Base-by-base conservation (phyloP, 148 eudicot genomes). In the Camellia granthamiana region DNA sequence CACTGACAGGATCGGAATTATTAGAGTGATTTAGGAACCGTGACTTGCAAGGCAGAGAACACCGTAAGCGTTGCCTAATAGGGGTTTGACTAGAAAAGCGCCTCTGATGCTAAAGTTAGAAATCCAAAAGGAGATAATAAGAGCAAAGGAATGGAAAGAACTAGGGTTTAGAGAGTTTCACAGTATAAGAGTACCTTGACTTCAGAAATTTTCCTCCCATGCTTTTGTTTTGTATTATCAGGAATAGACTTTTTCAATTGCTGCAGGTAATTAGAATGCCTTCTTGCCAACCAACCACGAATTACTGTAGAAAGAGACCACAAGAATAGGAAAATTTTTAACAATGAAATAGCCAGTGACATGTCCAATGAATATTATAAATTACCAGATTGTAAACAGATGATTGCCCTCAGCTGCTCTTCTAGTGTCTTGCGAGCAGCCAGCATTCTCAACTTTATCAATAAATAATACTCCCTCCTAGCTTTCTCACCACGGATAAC, bases 341-440 rank as follows among this genome's bases (percentile, higher is more conserved):
- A 46, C 46, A 68, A 2, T 41, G 3, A 70, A 42, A 44, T 21
- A 6, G 54, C 59, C 56, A 18, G 65, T 79, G 38, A 80, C 59
- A 49, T 13, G 76, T 56, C 73, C 38, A 69, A 72, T 23, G 18
- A 56, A 74, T n/a, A 67, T 6, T 41, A 81, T 60, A 72, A 71
- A 42, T 49, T 86, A 95, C 99, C 99, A 52, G 98, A 92, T 84
- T 96, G 99, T 85, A 96, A 77, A 70, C 84, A 89, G 71, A 91
- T 75, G 69, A 87, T 83, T 58, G 97, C 92, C 77, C 73, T 84
- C 67, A 82, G 89, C 82, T 87, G 86, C 82, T 88, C 89, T 73
- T 94, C 92, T 51, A 84, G 47, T 16, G 83, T 81, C 83, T 79
- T 76, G 19, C 80, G 81, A 56, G 88, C 85, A 85, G 76, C 84